Percentiles rank a stretch among this genome's conserved stretches.
Conservation (phyloP, 345 rosid genomes). For the Euphorbia lathyris region DNA sequence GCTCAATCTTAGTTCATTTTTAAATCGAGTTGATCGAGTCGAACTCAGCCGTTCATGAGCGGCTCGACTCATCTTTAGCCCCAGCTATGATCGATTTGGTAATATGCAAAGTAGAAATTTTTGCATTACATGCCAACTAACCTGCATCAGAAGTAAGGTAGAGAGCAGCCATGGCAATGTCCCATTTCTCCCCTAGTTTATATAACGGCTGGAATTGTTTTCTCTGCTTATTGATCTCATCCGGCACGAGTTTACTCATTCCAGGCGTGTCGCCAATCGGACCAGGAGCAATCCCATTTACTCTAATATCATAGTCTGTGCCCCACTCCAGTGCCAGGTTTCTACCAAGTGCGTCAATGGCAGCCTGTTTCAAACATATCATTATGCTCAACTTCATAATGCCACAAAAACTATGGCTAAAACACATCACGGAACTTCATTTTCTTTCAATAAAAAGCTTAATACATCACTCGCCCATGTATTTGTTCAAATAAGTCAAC, state of each 20-base stretch:
- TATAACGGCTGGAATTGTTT: conserved; percentile 23
- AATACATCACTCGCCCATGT: no score
- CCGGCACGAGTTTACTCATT: conserved; percentile 39
- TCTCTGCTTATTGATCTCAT: conserved; percentile 21
- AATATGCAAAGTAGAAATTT: not conserved
- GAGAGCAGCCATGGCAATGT: conserved; percentile 53
- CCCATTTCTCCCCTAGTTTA: conserved; percentile 57
- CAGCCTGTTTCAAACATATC: conserved; percentile 33
- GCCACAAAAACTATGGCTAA: not conserved
- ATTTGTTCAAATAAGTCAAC: no score
- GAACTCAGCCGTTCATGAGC: no score
- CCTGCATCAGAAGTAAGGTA: conserved; percentile 55
- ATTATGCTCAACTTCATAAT: not conserved
- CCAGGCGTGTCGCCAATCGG: conserved; percentile 49
- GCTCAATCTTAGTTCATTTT: no score
- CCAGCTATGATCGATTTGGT: no score
- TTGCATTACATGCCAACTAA: conserved; percentile 13
- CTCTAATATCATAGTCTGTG: conserved; percentile 47
- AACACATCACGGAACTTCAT: no score
- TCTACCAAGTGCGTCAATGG: conserved; percentile 49
- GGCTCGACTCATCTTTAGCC: no score
- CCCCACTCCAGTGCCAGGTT: conserved; percentile 61
- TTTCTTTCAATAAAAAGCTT: no score
- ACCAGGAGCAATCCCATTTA: conserved; percentile 56
- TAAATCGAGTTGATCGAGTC: no score